Evolutionary conservation across 1,284 basidiomycete genomes (phyloP).

Genomic region (Meripilus lineatus): DNA sequence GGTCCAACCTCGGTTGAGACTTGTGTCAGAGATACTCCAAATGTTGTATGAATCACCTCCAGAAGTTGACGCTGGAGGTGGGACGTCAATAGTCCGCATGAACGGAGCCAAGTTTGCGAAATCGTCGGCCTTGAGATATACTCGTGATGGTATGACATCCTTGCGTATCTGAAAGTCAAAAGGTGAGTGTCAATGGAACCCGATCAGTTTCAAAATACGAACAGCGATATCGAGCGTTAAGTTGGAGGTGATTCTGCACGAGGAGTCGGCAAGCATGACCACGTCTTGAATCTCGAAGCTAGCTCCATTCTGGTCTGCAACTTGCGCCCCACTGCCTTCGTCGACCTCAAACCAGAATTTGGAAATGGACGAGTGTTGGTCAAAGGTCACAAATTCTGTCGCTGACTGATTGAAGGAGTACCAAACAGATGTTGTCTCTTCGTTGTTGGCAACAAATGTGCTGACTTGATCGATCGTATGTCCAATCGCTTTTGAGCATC

Average conservation of each 20-base stretch:
- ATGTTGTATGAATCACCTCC: neutral
- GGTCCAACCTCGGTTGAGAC: neutral
- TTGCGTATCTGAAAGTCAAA: no score
- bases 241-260: no score
- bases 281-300: constrained; percentile 9
- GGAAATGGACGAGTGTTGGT: constrained; percentile 1
- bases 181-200: no score
- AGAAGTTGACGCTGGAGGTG: neutral
- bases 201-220: no score
- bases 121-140: no score
- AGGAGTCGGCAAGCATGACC: no score
- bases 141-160: no score
- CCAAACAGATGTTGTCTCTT: neutral
- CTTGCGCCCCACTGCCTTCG: constrained; percentile 1
- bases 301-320: constrained; percentile 7
- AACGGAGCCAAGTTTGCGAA: no score
- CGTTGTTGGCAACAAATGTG: no score
- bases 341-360: constrained; percentile 11
- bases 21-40: neutral
- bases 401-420: constrained; percentile 1
- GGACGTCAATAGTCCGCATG: neutral
- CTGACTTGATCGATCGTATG: no score
- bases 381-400: neutral
- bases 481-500: no score
- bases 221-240: no score